These are phyloP conservation scores for Nephelium lappaceum DNA, from an alignment of 345 rosid genomes.

Conservation along the genomic window DNA sequence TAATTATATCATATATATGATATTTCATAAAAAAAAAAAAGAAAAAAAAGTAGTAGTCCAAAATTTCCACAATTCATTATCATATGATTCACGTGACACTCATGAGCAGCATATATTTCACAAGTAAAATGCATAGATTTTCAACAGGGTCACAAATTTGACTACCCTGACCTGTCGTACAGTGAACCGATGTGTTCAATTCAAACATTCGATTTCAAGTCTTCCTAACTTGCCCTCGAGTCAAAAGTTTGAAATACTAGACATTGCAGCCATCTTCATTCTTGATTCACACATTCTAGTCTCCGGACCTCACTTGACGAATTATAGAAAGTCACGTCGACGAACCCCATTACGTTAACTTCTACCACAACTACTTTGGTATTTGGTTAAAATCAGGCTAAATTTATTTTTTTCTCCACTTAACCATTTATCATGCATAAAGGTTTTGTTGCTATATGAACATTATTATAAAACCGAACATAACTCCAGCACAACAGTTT, in stretches of 20 bases:
- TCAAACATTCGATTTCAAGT: background rate
- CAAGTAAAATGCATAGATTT: background rate
- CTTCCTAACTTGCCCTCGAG: background rate
- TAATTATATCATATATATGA: too few relatives aligned
- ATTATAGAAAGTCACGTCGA: background rate
- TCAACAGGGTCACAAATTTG: background rate
- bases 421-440: too few relatives aligned
- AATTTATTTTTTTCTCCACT: too few relatives aligned
- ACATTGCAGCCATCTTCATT: background rate
- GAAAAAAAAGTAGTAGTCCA: too few relatives aligned
- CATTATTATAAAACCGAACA: too few relatives aligned
- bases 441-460: too few relatives aligned
- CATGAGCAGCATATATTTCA: too few relatives aligned
- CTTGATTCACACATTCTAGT: background rate
- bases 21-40: too few relatives aligned
- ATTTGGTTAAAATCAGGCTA: too few relatives aligned
- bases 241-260: background rate
- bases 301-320: background rate
- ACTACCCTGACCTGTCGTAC: background rate
- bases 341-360: background rate
- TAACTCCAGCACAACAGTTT: too few relatives aligned
- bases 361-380: background rate
- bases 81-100: too few relatives aligned
- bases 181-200: background rate
- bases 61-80: too few relatives aligned